Evolutionary conservation across 306 rosid species (phyloP).

Genomic region (Alnus glutinosa): DNA sequence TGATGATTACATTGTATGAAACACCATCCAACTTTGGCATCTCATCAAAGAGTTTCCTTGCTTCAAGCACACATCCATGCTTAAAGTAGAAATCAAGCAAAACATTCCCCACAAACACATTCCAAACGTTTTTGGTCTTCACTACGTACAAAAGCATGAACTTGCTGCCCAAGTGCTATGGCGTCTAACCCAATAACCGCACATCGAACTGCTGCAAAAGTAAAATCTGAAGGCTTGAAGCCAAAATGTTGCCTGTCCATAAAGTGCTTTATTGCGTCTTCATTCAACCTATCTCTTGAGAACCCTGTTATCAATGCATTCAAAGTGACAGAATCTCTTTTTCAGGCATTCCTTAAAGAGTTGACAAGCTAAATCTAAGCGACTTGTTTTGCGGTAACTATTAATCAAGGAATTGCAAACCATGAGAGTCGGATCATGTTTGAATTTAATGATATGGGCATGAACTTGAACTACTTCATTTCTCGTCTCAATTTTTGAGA

Average conservation of each 20-base stretch:
- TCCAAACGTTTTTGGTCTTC: slow-evolving; percentile 64
- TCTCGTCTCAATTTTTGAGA: no score
- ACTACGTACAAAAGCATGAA: slow-evolving; percentile 55
- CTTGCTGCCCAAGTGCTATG: slow-evolving; percentile 57
- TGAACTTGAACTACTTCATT: slow-evolving; percentile 68
- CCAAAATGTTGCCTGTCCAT: slow-evolving; percentile 61
- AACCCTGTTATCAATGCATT: slow-evolving; percentile 77
- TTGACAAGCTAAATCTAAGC: slow-evolving; percentile 50
- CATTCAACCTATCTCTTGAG: slow-evolving; percentile 62
- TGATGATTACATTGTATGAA: slow-evolving; percentile 72
- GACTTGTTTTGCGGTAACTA: slow-evolving; percentile 68
- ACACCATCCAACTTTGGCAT: slow-evolving; percentile 85
- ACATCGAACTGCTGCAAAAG: slow-evolving; percentile 75
- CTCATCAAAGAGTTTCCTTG: slow-evolving; percentile 58
- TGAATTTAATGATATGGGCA: slow-evolving; percentile 54
- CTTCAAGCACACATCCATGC: slow-evolving; percentile 54
- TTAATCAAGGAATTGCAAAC: slow-evolving; percentile 88
- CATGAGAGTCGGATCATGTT: slow-evolving; percentile 55
- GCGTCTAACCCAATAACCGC: slow-evolving; percentile 66
- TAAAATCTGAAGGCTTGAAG: slow-evolving; percentile 64
- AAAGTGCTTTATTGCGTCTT: slow-evolving; percentile 62
- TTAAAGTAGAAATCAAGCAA: slow-evolving; percentile 89
- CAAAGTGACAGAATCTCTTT: slow-evolving; percentile 71
- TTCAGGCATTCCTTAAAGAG: slow-evolving; percentile 51
- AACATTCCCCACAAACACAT: slow-evolving; percentile 87